Conservation (phyloP, 371 early-diverging fungal species). For the Circinella umbellata region DNA sequence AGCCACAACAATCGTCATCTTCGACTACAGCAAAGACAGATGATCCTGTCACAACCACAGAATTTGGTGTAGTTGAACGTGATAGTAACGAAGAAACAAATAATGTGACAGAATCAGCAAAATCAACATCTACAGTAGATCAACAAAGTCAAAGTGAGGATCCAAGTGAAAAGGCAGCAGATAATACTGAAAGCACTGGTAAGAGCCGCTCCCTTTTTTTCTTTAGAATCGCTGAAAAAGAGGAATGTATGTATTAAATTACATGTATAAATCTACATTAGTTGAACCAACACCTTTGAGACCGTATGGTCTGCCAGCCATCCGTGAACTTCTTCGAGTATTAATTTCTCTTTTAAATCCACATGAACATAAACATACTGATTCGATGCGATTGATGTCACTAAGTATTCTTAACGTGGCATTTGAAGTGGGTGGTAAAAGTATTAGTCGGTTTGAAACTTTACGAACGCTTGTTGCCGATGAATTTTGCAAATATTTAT, state of each 20-base stretch:
- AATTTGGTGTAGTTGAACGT: conserved; percentile 13
- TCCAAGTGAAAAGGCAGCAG: conserved; percentile 3
- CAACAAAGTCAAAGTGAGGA: conserved; percentile 7
- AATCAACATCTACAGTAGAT: conserved; percentile 7
- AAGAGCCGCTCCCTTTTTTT: background rate
- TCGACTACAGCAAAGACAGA: background rate
- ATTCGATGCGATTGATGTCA: conserved; percentile 91
- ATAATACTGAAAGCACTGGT: conserved; percentile 1
- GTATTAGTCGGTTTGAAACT: conserved; percentile 72
- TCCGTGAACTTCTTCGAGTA: conserved; percentile 88
- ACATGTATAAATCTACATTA: background rate
- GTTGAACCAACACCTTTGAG: conserved; percentile 31
- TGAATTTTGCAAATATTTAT: conserved; percentile 85
- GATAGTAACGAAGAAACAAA: conserved; percentile 11
- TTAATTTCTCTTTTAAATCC: conserved; percentile 91
- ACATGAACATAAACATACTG: conserved; percentile 88
- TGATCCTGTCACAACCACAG: conserved; percentile 4
- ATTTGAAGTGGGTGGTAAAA: conserved; percentile 84
- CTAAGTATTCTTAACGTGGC: conserved; percentile 79
- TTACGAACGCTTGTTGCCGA: conserved; percentile 79
- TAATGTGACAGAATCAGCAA: conserved; percentile 3
- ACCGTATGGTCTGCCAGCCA: conserved; percentile 84
- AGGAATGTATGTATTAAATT: too few species aligned
- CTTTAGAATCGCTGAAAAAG: too few species aligned
- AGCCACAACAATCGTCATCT: background rate